A percentile compares a stretch with the other conserved stretches of the same genome.
phyloP scores from a whole-genome alignment of 495 filamentous ascomycete genomes.

The Penicillium longicatenatum region DNA sequence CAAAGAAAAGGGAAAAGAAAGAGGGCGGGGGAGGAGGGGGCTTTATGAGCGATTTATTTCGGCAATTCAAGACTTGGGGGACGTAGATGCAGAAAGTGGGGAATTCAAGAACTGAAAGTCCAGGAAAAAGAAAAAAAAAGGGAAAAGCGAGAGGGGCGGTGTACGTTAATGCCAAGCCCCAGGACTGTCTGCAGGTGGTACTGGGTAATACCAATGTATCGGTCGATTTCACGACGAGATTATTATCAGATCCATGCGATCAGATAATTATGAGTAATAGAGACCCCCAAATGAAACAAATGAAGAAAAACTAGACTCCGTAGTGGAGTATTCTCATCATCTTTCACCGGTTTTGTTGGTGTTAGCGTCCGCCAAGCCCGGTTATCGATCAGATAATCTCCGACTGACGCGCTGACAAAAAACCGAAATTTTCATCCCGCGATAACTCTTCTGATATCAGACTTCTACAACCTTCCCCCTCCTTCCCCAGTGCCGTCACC shows the following conservation, averaged over 20 bases:
- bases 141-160: constrained; percentile 18
- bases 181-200: background rate
- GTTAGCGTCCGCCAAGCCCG: constrained; percentile 27
- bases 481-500: background rate
- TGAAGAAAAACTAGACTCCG: background rate
- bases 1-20: constrained; percentile 1
- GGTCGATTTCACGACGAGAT: too few species aligned
- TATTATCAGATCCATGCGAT: background rate
- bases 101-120: constrained; percentile 16
- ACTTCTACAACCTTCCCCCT: background rate
- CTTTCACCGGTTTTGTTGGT: background rate
- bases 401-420: background rate
- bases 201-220: too few species aligned
- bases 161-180: constrained; percentile 3
- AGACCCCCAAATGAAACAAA: background rate
- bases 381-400: constrained; percentile 38
- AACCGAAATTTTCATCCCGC: constrained; percentile 21
- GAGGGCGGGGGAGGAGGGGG: constrained; percentile 9
- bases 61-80: constrained; percentile 6
- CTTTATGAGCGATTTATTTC: constrained; percentile 18
- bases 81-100: constrained; percentile 1
- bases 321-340: background rate
- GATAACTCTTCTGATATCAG: background rate
- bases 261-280: background rate
- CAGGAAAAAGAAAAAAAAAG: constrained; percentile 15